Conservation (phyloP, 352 stramenopile species). For the Globisporangium parvum region DNA sequence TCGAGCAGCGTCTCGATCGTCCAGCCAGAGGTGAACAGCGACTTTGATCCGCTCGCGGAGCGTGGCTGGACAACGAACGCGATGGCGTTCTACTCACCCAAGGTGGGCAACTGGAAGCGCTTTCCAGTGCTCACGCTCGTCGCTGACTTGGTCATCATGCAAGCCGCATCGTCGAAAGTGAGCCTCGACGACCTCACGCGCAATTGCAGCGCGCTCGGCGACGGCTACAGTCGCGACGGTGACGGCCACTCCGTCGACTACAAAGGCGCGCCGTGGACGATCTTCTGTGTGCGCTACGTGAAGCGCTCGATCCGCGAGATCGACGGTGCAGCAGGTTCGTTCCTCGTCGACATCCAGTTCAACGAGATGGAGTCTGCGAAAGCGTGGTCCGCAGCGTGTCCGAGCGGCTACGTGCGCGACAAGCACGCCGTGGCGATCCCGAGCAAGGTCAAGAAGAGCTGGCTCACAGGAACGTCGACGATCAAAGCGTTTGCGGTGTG, state of each 20-base stretch:
- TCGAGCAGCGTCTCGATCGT: constrained; percentile 15
- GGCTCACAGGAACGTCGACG: constrained; percentile 22
- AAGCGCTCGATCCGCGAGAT: constrained; percentile 27
- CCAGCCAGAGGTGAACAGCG: constrained; percentile 20
- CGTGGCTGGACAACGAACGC: constrained; percentile 25
- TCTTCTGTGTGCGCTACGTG: constrained; percentile 33
- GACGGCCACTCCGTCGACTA: constrained; percentile 47
- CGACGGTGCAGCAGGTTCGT: constrained; percentile 6
- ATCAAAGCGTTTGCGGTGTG: constrained; percentile 27
- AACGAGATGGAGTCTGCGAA: constrained; percentile 27
- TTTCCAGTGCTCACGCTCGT: constrained; percentile 24
- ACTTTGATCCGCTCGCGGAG: constrained; percentile 23
- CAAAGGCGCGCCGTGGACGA: constrained; percentile 31
- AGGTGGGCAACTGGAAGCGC: constrained; percentile 20
- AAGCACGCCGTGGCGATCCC: constrained; percentile 22
- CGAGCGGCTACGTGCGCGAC: constrained; percentile 24
- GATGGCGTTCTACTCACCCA: constrained; percentile 16
- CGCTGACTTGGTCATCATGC: constrained; percentile 27
- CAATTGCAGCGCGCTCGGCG: constrained; percentile 16
- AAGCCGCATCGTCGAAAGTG: constrained; percentile 18
- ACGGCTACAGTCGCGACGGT: constrained; percentile 29
- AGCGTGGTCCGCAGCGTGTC: constrained; percentile 20
- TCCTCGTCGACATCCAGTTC: constrained; percentile 27
- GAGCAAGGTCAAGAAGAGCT: constrained; percentile 29
- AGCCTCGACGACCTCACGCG: constrained; percentile 27